Evolutionary conservation across 2,329 filamentous ascomycete species (phyloP).

Genomic region (Phialocephala subalpina): DNA sequence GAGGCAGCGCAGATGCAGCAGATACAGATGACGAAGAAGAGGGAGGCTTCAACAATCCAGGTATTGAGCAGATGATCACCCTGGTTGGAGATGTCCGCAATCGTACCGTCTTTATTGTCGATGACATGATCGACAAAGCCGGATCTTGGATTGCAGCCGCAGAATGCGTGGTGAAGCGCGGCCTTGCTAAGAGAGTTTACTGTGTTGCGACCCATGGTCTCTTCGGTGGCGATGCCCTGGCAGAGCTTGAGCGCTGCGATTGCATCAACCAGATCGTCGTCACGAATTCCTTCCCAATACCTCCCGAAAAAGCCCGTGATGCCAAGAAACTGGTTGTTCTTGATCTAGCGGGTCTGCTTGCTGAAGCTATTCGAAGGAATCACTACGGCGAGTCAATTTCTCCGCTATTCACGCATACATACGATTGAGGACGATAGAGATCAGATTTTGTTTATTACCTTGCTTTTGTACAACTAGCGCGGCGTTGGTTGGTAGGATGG

Average conservation of each 20-base stretch:
- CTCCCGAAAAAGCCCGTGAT: slow-evolving; percentile 72
- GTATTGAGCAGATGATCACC: slow-evolving; percentile 93
- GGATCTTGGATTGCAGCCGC: slow-evolving; percentile 97
- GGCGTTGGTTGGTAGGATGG: slow-evolving; percentile 36
- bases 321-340: slow-evolving; percentile 88
- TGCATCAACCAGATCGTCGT: slow-evolving; percentile 95
- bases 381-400: slow-evolving; percentile 89
- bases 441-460: slow-evolving; percentile 55
- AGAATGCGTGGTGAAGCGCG: slow-evolving; percentile 94
- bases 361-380: slow-evolving; percentile 93
- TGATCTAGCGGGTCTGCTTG: slow-evolving; percentile 85
- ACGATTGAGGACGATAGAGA: slow-evolving; percentile 32
- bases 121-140: slow-evolving; percentile 99
- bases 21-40: slow-evolving; percentile 92
- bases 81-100: slow-evolving; percentile 94
- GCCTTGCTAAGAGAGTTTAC: slow-evolving; percentile 91
- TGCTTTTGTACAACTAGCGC: slow-evolving; percentile 36
- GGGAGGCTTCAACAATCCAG: slow-evolving; percentile 80
- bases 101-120: slow-evolving; percentile 90
- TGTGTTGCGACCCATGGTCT: slow-evolving; percentile 97
- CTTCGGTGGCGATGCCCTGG: slow-evolving; percentile 88
- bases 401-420: slow-evolving; percentile 41
- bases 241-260: slow-evolving; percentile 89
- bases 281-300: slow-evolving; percentile 96
- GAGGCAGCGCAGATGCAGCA: slow-evolving; percentile 85